phyloP scores from a whole-genome alignment of 176 grass and related monocot species.

The Aechmea fasciata region DNA sequence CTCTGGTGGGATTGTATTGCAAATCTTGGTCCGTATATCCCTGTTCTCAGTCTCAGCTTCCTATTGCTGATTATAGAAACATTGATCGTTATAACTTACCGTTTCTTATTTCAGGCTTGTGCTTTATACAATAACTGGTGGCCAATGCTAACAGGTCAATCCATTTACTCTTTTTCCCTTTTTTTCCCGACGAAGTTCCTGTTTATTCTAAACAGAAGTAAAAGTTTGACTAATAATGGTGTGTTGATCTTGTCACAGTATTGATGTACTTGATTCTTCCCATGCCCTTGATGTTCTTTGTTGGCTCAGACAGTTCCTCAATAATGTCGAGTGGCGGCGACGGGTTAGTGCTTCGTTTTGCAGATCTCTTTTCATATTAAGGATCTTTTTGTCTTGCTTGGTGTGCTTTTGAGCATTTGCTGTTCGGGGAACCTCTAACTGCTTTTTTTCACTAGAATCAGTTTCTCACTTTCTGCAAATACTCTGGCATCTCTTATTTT shows the following conservation, averaged over 20 bases:
- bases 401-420: too few relatives aligned
- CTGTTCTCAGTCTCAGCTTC: neutral
- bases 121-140: conserved; percentile 93
- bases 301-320: conserved; percentile 41
- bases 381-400: too few relatives aligned
- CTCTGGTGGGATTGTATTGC: conserved; percentile 66
- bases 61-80: neutral
- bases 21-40: conserved; percentile 53
- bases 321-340: conserved; percentile 42
- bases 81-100: neutral
- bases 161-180: neutral
- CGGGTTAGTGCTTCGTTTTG: conserved; percentile 34
- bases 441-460: too few relatives aligned
- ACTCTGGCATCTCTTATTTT: too few relatives aligned
- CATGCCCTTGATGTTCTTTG: conserved; percentile 87
- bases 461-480: too few relatives aligned
- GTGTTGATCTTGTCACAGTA: conserved; percentile 35
- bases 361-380: neutral
- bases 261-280: conserved; percentile 85
- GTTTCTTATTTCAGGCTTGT: conserved; percentile 50
- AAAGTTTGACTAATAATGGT: neutral
- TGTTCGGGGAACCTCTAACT: too few relatives aligned
- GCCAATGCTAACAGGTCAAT: conserved; percentile 96
- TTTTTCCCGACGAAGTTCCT: neutral
- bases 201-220: neutral